Conservation (phyloP, 2,329 filamentous ascomycete genomes). For the Penicillium aurantiogriseum region DNA sequence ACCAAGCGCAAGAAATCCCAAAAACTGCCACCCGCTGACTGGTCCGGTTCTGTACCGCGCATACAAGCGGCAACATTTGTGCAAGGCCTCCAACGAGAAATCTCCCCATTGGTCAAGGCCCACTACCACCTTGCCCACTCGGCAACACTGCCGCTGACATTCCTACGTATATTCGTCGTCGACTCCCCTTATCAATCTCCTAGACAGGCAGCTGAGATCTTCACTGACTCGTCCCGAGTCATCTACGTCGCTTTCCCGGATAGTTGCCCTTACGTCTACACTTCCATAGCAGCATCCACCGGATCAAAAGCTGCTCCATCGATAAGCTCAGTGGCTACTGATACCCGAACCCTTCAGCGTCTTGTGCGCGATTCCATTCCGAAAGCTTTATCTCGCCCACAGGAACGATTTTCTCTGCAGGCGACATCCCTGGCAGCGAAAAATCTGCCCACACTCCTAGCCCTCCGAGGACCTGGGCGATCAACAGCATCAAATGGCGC, state of each 20-base stretch:
- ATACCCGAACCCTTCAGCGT: constrained; percentile 64
- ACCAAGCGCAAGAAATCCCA: constrained; percentile 17
- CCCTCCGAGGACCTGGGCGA: constrained; percentile 66
- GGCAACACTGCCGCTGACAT: constrained; percentile 60
- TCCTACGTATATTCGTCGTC: constrained; percentile 75
- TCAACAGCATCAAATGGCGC: constrained; percentile 72
- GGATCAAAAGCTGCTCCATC: constrained; percentile 40
- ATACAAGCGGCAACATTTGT: constrained; percentile 81
- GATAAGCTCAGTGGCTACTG: constrained; percentile 37
- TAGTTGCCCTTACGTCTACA: constrained; percentile 72
- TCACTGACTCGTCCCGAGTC: constrained; percentile 64
- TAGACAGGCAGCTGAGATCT: constrained; percentile 36
- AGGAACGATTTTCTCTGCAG: constrained; percentile 68
- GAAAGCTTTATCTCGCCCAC: constrained; percentile 74
- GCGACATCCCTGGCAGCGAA: constrained; percentile 67
- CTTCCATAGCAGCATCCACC: constrained; percentile 48
- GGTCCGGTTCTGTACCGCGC: constrained; percentile 55
- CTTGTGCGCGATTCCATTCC: constrained; percentile 77
- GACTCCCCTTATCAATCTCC: constrained; percentile 74
- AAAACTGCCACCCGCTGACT: constrained; percentile 31
- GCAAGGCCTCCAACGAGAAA: constrained; percentile 69
- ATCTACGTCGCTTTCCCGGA: constrained; percentile 82
- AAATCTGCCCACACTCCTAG: constrained; percentile 68
- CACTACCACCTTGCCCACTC: constrained; percentile 80
- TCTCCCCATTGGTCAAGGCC: constrained; percentile 76